phyloP scores from a whole-genome alignment of 345 rosid species.

The Hirschfeldia incana region DNA sequence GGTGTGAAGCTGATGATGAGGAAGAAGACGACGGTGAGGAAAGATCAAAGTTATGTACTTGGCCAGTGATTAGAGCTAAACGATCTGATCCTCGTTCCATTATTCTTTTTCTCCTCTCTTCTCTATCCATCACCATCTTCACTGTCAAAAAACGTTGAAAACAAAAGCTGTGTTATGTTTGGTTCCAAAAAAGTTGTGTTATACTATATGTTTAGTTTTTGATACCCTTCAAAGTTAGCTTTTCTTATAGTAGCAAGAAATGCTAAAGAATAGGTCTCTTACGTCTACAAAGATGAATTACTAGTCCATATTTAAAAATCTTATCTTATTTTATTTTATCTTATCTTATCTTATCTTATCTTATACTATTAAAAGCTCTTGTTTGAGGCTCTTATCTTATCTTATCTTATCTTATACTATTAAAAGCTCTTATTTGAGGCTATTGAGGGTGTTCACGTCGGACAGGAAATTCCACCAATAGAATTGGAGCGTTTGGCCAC shows the following conservation, averaged over 20 bases:
- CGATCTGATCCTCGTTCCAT: slow-evolving; percentile 57
- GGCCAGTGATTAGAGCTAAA: slow-evolving; percentile 55
- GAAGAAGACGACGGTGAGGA: slow-evolving; percentile 32
- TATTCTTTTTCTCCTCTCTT: slow-evolving; percentile 52
- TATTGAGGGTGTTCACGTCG: no score
- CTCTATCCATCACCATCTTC: slow-evolving; percentile 37
- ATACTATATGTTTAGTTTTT: neutral
- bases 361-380: no score
- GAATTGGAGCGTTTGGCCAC: no score
- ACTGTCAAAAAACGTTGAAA: neutral
- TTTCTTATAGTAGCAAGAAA: slow-evolving; percentile 10
- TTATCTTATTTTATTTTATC: no score
- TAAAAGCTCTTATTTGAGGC: no score
- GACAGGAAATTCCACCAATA: no score
- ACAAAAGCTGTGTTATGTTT: no score
- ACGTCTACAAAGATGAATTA: neutral
- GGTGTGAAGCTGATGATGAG: slow-evolving; percentile 22
- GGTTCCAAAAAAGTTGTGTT: neutral
- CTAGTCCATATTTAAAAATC: neutral
- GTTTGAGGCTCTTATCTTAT: no score
- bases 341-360: no score
- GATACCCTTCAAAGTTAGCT: neutral
- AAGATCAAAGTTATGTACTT: slow-evolving; percentile 35
- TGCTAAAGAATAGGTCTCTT: slow-evolving; percentile 29
- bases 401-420: no score